These are phyloP conservation scores for Pythium phragmitis DNA, from an alignment of 352 stramenopile species.

Conservation along the genomic window DNA sequence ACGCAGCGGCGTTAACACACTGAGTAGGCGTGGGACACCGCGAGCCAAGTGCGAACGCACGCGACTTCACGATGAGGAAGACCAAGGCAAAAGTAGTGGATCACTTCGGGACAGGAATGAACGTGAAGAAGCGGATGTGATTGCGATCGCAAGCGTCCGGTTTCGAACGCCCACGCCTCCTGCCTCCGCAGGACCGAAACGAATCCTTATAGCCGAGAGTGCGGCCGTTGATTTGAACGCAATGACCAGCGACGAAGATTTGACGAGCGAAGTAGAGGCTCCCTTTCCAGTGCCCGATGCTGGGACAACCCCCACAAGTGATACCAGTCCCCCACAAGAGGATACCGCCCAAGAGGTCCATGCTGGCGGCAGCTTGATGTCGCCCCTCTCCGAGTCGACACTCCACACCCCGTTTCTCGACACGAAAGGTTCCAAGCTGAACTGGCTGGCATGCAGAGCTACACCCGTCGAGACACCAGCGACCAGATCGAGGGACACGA, in stretches of 20 bases:
- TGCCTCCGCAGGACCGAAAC: conserved; percentile 22
- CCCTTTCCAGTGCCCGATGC: background rate
- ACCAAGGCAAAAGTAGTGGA: background rate
- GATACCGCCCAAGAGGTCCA: background rate
- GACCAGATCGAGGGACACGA: background rate
- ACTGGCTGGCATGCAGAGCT: conserved; percentile 13
- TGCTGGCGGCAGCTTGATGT: background rate
- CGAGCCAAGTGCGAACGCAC: background rate
- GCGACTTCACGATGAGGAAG: background rate
- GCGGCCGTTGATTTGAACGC: background rate
- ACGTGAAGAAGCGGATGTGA: background rate
- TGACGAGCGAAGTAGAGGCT: background rate
- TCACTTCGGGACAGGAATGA: too few relatives aligned
- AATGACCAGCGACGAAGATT: background rate
- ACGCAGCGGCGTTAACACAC: background rate
- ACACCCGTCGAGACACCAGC: background rate
- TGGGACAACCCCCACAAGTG: background rate
- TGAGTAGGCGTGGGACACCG: conserved; percentile 3
- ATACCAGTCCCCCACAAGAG: background rate
- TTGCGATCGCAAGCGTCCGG: conserved; percentile 7
- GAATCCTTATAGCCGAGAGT: conserved; percentile 4
- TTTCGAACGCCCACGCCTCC: conserved; percentile 27
- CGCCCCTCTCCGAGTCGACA: background rate
- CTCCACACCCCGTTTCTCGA: conserved; percentile 23
- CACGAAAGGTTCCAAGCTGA: conserved; percentile 17